Evolutionary conservation across 495 filamentous ascomycete genomes (phyloP).

Genomic region (Tuber magnatum): DNA sequence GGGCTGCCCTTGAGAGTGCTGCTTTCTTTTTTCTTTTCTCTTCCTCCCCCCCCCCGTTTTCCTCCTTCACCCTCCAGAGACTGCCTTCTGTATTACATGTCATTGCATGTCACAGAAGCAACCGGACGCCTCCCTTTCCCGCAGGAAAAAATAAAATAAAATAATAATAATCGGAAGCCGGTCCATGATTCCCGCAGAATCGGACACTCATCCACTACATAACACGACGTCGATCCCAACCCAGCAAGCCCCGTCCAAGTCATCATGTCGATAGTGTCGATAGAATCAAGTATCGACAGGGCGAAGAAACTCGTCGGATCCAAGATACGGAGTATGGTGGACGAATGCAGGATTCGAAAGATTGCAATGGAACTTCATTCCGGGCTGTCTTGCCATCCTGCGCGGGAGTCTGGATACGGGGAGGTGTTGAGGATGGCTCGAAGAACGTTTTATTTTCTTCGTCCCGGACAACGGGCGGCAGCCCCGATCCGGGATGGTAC

Average conservation of each 20-base stretch:
- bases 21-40: not conserved
- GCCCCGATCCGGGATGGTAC: conserved; percentile 8
- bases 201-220: conserved; percentile 18
- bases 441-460: conserved; percentile 19
- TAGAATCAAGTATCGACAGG: conserved; percentile 26
- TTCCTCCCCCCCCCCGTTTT: too few species aligned
- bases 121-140: not conserved
- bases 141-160: too few species aligned
- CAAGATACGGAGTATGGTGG: conserved; percentile 20
- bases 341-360: conserved; percentile 19
- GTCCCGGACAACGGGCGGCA: conserved; percentile 17
- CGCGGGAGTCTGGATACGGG: conserved; percentile 11
- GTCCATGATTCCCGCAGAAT: conserved; percentile 24
- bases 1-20: not conserved
- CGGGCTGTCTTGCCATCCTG: conserved; percentile 20
- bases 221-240: conserved; percentile 9
- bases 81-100: not conserved
- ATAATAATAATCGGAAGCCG: not conserved
- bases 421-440: conserved; percentile 24
- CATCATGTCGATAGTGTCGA: conserved; percentile 24
- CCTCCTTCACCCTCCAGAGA: not conserved
- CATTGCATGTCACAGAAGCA: not conserved
- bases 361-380: conserved; percentile 19
- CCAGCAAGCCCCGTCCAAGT: conserved; percentile 3
- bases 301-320: conserved; percentile 22